Base-by-base conservation (phyloP, 23 red algal genomes). In the Gracilariopsis chorda region DNA sequence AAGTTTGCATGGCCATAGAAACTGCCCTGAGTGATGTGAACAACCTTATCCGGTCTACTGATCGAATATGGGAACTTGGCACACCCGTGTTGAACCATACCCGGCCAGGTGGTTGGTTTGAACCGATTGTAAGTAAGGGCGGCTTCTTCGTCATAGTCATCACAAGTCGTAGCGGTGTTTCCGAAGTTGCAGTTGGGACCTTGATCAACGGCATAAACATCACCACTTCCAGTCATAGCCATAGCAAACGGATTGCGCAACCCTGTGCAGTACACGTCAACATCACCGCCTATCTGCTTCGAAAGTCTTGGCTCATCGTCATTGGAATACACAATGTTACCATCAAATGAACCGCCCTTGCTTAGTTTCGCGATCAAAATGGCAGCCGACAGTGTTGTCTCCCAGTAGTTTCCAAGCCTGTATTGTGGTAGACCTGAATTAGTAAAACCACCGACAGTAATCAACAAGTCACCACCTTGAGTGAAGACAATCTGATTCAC, bases 1-100 rank as follows among this genome's bases (percentile, higher is more conserved):
- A 80, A 39, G 74, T 92, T 92, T 20, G 88, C 57, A 30, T 71
- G 77, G 4, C 88, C 88, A 51, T 92, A 82, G n/a, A 45, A 92
- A 37, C 42, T 43, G 10, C 88, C 88, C 3, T 51, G 5, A 3
- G 62, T 81, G 0, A 92, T 16, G 10, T 72, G 53, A 14, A 92
- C 37, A 28, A 92, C 32, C 42, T 80, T 69, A 41, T 92, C 88
- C 12, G 75, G 75, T 20, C 75, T 62, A 10, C 46, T 37, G 29
- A 56, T 35, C 51, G 33, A 45, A 7, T 46, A 84, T n/a, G 43
- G 55, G n/a, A 61, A 84, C 3, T 37, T 62, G 7, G 32, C 68
- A 33, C 58, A 72, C 12, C 64, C 64, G 24, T 51, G 82, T 73
- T 52, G 2, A 21, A 87, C 82, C 43, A 39, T 56, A 40, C 83